Base-by-base conservation (phyloP, 2,329 filamentous ascomycete species). In the Cordyceps javanica region DNA sequence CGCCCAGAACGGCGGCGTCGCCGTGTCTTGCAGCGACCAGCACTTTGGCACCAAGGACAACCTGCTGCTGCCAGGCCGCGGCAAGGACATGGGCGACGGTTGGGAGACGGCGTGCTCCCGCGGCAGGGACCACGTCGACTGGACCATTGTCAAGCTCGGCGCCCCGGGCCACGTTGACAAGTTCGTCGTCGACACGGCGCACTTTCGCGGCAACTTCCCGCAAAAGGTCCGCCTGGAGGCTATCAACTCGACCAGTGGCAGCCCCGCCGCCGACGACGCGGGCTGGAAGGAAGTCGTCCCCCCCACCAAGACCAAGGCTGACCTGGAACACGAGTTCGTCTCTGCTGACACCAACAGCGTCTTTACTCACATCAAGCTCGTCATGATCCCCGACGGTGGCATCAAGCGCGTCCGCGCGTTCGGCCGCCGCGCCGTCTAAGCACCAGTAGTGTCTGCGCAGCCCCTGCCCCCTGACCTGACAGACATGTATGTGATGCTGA, bases 311-410 rank as follows among this genome's bases (percentile, higher is more conserved):
- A 87, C 85, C 59, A 85, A 85, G 2, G 86, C 89, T 19, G 89
- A 93, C 69, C 76, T 78, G 65, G 88, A 91, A 74, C 88, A 91
- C 69, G 79, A 82, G 61, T 89, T 88, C 68, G 75, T 73, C 32
- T 80, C 76, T 55, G 66, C 77, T 58, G 75, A 83, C 19, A 75
- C 79, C 16, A 32, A 23, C 38, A 79, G 77, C 68, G 74, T 77
- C 2, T 89, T 90, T 67, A 91, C 88, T 13, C 91, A 94, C 73
- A 85, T 92, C 23, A 97, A 96, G 80, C 77, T 97, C 69, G 89
- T 90, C 34, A 94, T 97, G 69, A 90, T 96, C 64, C 93, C 93
- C 0, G 92, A 97, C 72, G 92, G 93, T 34, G 92, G 93, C 25
- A 89, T 97, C 3, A 96, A 96, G 83, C 79, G 92, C 62, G 81